Conservation (phyloP, 2,329 filamentous ascomycete genomes). For the Fonsecaea erecta region DNA sequence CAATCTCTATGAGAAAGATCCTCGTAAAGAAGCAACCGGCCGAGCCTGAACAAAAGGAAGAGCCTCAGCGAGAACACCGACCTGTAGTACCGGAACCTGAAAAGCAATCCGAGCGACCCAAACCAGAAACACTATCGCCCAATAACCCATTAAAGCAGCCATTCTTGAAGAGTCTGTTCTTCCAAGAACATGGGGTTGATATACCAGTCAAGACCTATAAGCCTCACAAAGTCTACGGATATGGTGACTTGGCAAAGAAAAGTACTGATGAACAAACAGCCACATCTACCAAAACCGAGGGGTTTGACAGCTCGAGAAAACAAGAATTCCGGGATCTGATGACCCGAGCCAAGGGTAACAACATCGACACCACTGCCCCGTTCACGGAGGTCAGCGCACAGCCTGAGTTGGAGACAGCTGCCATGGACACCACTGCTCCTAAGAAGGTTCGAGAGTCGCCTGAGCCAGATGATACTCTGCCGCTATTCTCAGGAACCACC, state of each 20-base stretch:
- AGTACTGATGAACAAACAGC: not conserved
- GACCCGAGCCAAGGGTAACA: constrained; percentile 33
- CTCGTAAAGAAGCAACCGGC: constrained; percentile 33
- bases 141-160: constrained; percentile 13
- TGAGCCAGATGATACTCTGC: constrained; percentile 30
- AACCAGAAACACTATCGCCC: not conserved
- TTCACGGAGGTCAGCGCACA: constrained; percentile 25
- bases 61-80: not conserved
- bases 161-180: constrained; percentile 30
- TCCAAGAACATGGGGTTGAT: constrained; percentile 36
- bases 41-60: not conserved
- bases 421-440: not conserved
- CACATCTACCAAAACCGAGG: not conserved
- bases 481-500: constrained; percentile 37
- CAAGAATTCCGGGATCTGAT: constrained; percentile 29
- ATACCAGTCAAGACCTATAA: constrained; percentile 37
- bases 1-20: constrained; percentile 50
- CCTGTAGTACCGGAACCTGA: not conserved
- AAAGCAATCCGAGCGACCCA: not conserved
- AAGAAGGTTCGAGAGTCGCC: constrained; percentile 21
- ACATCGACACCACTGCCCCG: constrained; percentile 34
- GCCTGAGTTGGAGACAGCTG: not conserved
- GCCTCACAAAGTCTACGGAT: constrained; percentile 34
- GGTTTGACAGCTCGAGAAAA: constrained; percentile 29
- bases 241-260: constrained; percentile 22